phyloP scores from a whole-genome alignment of 805 yeast genomes.

The Kuraishia piskuri region DNA sequence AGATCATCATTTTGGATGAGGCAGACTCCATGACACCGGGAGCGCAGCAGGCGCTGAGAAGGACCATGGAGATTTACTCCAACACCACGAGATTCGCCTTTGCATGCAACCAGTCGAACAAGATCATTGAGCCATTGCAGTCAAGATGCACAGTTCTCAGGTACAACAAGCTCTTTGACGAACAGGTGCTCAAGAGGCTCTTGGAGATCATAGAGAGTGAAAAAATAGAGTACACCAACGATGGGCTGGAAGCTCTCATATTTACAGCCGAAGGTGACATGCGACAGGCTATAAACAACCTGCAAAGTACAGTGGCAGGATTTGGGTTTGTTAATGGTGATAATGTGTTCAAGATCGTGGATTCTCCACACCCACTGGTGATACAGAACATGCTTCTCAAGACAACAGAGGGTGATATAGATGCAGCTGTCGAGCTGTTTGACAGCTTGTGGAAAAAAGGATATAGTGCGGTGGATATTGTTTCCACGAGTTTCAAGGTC shows the following conservation, averaged over 20 bases:
- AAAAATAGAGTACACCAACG: conserved; percentile 70
- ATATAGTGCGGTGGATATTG: conserved; percentile 87
- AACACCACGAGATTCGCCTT: conserved; percentile 96
- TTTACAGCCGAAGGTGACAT: conserved; percentile 98
- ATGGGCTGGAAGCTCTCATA: conserved; percentile 85
- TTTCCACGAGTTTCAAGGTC: conserved; percentile 84
- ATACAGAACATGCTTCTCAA: conserved; percentile 61
- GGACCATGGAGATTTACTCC: conserved; percentile 95
- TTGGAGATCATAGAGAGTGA: conserved; percentile 65
- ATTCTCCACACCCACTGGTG: conserved; percentile 89
- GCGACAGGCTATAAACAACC: conserved; percentile 94
- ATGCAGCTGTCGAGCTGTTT: conserved; percentile 56
- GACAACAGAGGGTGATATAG: conserved; percentile 38
- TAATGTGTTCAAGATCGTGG: conserved; percentile 92
- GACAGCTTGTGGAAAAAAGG: conserved; percentile 80
- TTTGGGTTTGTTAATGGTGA: conserved; percentile 86
- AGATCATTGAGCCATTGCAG: conserved; percentile 94
- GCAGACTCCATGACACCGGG: conserved; percentile 97
- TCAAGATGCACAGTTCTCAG: conserved; percentile 93
- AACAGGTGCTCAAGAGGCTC: conserved; percentile 72
- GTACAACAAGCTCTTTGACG: conserved; percentile 73
- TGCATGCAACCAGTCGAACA: conserved; percentile 91
- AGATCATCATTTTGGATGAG: conserved; percentile 88
- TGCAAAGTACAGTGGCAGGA: conserved; percentile 92
- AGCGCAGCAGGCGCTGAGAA: conserved; percentile 88